Base-by-base conservation (phyloP, 2,329 filamentous ascomycete genomes). In the Cephalotrichum gorgonifer region DNA sequence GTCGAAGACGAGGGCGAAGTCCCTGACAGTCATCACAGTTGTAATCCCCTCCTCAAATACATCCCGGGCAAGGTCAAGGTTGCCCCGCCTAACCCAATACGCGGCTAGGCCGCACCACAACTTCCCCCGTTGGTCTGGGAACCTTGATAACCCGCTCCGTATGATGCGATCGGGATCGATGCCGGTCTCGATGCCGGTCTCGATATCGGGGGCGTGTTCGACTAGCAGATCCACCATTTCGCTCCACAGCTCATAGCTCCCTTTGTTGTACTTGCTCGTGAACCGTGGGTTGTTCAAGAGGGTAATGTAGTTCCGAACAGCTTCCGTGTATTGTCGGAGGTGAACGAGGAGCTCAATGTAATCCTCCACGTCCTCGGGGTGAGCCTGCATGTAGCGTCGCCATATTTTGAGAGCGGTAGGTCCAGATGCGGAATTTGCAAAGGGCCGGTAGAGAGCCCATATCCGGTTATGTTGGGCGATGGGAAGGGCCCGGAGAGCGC, bases 151-250 rank as follows among this genome's bases (percentile, higher is more conserved):
- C 12, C 93, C 93, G 62, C 90, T 97, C 56, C 88, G 81, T 55
- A 98, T 86, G 59, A 98, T 96, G 52, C 81, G 80, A 60, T 97
- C 90, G 20, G 95, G 89, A 59, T 95, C 83, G 57, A 97, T 88
- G 28, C 88, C 89, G 15, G 79, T 79, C 58, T 91, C 86, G 54
- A 87, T 79, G 14, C 84, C 83, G 6, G 88, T 86, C 58, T 93
- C 81, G 44, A 98, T 82, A 39, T 94, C 81, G 57, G 84, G 85
- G 4, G 93, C 93, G 63, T 95, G 88, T 52, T 86, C 86, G 41
- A 98, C 94, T 43, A 98, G 73, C 54, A 97, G 65, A 60, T 98
- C 93, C 31, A 97, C 83, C 88, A 98, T 94, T 64, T 98, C 93
- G 54, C 82, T 93, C 93, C 93, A 98, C 44, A 98, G 76, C 65